Conservation (phyloP, 2,329 filamentous ascomycete genomes). For the Alternaria sp. region DNA sequence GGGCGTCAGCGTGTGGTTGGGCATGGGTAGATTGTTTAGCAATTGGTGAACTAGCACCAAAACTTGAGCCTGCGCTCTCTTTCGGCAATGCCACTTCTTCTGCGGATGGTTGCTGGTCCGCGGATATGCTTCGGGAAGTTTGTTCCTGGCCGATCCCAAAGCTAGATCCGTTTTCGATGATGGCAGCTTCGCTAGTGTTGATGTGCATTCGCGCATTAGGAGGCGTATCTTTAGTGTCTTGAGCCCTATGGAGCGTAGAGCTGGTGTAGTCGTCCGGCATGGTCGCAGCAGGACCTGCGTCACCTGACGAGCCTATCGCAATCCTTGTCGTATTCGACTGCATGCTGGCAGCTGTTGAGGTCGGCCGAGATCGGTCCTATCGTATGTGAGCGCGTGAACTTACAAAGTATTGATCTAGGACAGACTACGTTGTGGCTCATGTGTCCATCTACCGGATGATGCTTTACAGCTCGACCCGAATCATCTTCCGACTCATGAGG, state of each 20-base stretch:
- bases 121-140: neutral
- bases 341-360: neutral
- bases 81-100: neutral
- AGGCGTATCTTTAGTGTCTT: neutral
- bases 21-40: neutral
- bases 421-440: conserved; percentile 13
- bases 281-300: neutral
- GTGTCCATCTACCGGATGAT: neutral
- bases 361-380: neutral
- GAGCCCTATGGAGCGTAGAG: neutral
- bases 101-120: neutral
- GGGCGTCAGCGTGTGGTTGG: neutral
- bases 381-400: conserved; percentile 10
- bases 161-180: neutral
- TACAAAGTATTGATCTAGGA: conserved; percentile 2
- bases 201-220: neutral
- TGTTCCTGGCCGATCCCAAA: neutral
- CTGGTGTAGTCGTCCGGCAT: neutral
- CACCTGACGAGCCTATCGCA: neutral
- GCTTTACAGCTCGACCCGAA: neutral
- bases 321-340: neutral
- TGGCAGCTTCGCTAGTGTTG: neutral
- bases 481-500: neutral
- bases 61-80: neutral
- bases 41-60: neutral